Conservation (phyloP, 2,329 filamentous ascomycete species). For the Microthyrium microscopicum region DNA sequence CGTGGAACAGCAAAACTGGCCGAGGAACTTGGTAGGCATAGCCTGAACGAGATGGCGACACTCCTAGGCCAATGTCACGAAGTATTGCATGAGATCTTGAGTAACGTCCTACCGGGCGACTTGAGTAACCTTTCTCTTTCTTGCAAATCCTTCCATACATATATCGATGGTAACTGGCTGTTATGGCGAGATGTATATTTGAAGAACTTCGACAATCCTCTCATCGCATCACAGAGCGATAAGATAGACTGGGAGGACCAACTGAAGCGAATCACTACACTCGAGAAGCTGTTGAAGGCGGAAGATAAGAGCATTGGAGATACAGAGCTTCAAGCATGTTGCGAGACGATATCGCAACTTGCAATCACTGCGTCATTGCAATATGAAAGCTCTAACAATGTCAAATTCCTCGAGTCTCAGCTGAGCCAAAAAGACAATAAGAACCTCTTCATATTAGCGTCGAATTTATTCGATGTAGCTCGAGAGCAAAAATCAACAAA, state of each 20-base stretch:
- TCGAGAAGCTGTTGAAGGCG: constrained; percentile 15
- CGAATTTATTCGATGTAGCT: no score
- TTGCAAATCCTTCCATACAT: constrained; percentile 36
- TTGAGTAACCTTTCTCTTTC: constrained; percentile 34
- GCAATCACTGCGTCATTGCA: no score
- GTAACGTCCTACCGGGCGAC: constrained; percentile 38
- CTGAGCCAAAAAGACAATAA: no score
- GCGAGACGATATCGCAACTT: no score
- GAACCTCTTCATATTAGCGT: no score
- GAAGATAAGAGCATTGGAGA: constrained; percentile 6
- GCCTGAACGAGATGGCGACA: constrained; percentile 7
- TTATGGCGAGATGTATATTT: constrained; percentile 49
- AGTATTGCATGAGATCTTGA: constrained; percentile 45
- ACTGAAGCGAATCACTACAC: constrained; percentile 8
- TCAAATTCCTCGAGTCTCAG: no score
- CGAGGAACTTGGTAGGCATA: no score
- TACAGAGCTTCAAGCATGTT: background rate
- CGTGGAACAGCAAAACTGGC: no score
- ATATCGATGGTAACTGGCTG: constrained; percentile 39
- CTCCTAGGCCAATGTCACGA: constrained; percentile 40
- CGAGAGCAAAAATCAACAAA: no score
- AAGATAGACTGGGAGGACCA: constrained; percentile 18
- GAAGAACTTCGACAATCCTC: constrained; percentile 31
- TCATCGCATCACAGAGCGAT: no score
- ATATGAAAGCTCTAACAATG: no score